phyloP scores from a whole-genome alignment of 352 stramenopile species.

The Phytophthora cryptogea region DNA sequence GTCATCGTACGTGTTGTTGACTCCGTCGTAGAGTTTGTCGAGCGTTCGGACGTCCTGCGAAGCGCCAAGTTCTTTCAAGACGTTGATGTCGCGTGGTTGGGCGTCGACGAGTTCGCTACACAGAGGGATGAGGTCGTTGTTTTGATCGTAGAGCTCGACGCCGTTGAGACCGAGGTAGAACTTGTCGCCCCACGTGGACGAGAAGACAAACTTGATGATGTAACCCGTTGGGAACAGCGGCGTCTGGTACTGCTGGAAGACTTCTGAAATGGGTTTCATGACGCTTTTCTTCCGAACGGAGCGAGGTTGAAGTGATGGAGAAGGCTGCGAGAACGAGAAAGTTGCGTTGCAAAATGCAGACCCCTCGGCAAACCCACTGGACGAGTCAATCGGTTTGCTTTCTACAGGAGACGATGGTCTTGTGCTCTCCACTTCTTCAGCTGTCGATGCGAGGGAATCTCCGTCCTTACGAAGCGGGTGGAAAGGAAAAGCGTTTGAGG shows the following conservation, averaged over 20 bases:
- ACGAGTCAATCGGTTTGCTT: constrained; percentile 3
- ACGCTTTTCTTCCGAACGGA: constrained; percentile 11
- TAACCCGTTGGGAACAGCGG: constrained; percentile 81
- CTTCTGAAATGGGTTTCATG: constrained; percentile 59
- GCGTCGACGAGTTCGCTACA: constrained; percentile 63
- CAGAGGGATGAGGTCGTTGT: constrained; percentile 50
- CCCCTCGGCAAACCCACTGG: constrained; percentile 7
- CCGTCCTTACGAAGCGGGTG: constrained; percentile 17
- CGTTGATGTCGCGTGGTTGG: constrained; percentile 79
- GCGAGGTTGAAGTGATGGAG: constrained; percentile 1
- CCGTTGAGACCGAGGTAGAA: constrained; percentile 85
- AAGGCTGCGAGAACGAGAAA: constrained; percentile 16
- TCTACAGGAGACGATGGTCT: constrained; percentile 17
- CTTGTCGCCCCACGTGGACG: constrained; percentile 75
- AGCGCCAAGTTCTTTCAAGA: constrained; percentile 71
- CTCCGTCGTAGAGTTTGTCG: constrained; percentile 77
- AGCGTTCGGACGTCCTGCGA: constrained; percentile 67
- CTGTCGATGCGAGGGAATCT: neutral
- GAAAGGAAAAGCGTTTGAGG: constrained; percentile 14
- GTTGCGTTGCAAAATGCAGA: constrained; percentile 12
- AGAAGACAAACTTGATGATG: constrained; percentile 87
- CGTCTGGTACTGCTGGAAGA: constrained; percentile 90
- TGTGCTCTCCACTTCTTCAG: constrained; percentile 18
- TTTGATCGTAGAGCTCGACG: constrained; percentile 72
- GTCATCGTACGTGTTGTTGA: constrained; percentile 81